These are phyloP conservation scores for Nepenthes mirabilis DNA, from an alignment of 148 eudicot genomes.

Conservation along the genomic window DNA sequence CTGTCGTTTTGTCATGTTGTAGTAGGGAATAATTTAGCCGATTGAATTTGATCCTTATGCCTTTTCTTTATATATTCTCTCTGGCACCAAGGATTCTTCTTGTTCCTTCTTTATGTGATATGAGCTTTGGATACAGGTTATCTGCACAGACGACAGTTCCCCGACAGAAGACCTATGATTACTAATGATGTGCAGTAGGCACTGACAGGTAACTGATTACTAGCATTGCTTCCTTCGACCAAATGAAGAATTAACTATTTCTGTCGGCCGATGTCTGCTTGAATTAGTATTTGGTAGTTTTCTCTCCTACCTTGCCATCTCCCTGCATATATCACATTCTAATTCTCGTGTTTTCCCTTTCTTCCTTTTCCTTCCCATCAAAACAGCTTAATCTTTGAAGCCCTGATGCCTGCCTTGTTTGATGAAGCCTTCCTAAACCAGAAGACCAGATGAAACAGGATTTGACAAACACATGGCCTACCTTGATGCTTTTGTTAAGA, in stretches of 20 bases:
- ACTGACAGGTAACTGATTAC: slow-evolving; percentile 43
- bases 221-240: slow-evolving; percentile 1
- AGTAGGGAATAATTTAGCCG: too few relatives aligned
- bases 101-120: slow-evolving; percentile 6
- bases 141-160: slow-evolving; percentile 48
- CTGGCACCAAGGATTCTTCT: too few relatives aligned
- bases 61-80: too few relatives aligned
- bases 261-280: slow-evolving; percentile 5
- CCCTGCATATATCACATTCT: slow-evolving; percentile 33
- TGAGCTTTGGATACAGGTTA: slow-evolving; percentile 36
- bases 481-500: slow-evolving; percentile 63
- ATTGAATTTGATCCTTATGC: too few relatives aligned
- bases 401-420: slow-evolving; percentile 79
- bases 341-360: slow-evolving; percentile 60
- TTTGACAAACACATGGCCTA: slow-evolving; percentile 55
- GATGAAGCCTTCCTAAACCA: slow-evolving; percentile 84
- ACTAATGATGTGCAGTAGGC: slow-evolving; percentile 22
- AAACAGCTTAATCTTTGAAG: slow-evolving; percentile 86
- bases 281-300: slow-evolving; percentile 15
- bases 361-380: slow-evolving; percentile 67
- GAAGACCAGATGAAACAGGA: slow-evolving; percentile 81
- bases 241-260: background rate
- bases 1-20: too few relatives aligned
- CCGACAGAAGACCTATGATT: slow-evolving; percentile 58
- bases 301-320: slow-evolving; percentile 19